Evolutionary conservation across 2,329 filamentous ascomycete species (phyloP).

Genomic region (Mycocentrospora acerina): DNA sequence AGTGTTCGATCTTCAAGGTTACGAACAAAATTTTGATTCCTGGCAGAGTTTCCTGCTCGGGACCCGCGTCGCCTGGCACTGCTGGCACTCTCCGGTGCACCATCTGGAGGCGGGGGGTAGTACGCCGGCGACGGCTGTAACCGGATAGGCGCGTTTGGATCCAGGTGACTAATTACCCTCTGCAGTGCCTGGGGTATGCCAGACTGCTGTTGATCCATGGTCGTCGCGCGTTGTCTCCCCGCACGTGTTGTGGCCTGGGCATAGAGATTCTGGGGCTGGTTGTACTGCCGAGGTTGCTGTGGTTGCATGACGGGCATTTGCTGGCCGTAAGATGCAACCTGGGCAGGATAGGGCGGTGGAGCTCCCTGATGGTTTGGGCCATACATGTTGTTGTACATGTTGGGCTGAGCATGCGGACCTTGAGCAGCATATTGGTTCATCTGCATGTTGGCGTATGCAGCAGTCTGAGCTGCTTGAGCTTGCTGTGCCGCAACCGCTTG

Average conservation of each 20-base stretch:
- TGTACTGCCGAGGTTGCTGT: conserved; percentile 42
- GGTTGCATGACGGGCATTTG: conserved; percentile 58
- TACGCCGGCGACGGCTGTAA: conserved; percentile 95
- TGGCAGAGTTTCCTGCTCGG: conserved; percentile 61
- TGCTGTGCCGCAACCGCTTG: conserved; percentile 58
- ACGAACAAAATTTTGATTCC: conserved; percentile 86
- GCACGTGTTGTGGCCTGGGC: conserved; percentile 74
- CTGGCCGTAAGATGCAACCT: conserved; percentile 55
- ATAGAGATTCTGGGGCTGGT: conserved; percentile 71
- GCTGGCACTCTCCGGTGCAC: conserved; percentile 67
- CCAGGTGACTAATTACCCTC: conserved; percentile 90
- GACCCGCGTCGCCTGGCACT: conserved; percentile 74
- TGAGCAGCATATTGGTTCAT: conserved; percentile 56
- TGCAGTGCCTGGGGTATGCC: conserved; percentile 93
- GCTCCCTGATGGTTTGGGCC: conserved; percentile 64
- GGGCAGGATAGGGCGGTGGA: conserved; percentile 78
- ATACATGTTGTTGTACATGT: conserved; percentile 83
- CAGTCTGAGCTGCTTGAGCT: conserved; percentile 60
- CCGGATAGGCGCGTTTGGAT: conserved; percentile 90
- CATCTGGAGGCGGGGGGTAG: conserved; percentile 89
- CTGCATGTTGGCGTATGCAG: conserved; percentile 65
- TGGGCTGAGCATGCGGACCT: conserved; percentile 53
- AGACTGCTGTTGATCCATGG: conserved; percentile 92
- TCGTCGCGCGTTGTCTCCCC: conserved; percentile 85
- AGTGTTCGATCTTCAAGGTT: conserved; percentile 92